Evolutionary conservation across 345 rosid genomes (phyloP), one percentile per base, ranked within the genome.

Genomic region (Fremontodendron californicum): DNA sequence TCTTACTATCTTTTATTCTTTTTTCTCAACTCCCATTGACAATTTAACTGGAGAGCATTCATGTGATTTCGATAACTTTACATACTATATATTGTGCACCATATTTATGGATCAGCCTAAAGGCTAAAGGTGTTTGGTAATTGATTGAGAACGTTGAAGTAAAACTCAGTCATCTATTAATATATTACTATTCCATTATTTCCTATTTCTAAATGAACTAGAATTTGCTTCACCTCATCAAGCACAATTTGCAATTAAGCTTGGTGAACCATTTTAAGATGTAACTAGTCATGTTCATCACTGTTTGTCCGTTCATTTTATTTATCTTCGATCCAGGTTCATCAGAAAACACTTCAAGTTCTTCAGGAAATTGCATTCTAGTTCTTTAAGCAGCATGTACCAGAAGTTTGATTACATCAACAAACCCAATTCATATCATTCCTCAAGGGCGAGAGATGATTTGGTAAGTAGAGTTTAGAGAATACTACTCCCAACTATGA

Each of bases 321-420:
- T 76, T 73, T 61, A 37, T 73, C 75, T 51, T 79, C 73, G 31
- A 31, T 77, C 49, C 85, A 91, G 98, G 97, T 93, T 79, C 99
- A 93, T 84, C 89, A 92, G 75, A 92, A 93, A 77, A 96, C 98
- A 3, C 94, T 94, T 63, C 82, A 87, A 84, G 81, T 91, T 81
- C 96, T 93, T 60, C 90, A 93, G 86, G 98, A 91, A 81, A 90
- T 95, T 65, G 98, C 99, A 39, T 95, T 85, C 82, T 91, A 89
- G 76, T 40, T 46, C 46, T 68, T 66, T 25, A 18, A 12, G 51
- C 12, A 49, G 77, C 64, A 74, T 31, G 74, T 35, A 33, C 52
- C 54, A 61, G 81, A 78, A 33, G 29, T 45, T 72, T 15, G 45
- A 16, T 74, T 51, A 31, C 71, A 62, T 49, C 48, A 12, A 12